These are phyloP conservation scores for Colletotrichum sp. DNA, from an alignment of 2,329 filamentous ascomycete genomes.

Conservation along the genomic window DNA sequence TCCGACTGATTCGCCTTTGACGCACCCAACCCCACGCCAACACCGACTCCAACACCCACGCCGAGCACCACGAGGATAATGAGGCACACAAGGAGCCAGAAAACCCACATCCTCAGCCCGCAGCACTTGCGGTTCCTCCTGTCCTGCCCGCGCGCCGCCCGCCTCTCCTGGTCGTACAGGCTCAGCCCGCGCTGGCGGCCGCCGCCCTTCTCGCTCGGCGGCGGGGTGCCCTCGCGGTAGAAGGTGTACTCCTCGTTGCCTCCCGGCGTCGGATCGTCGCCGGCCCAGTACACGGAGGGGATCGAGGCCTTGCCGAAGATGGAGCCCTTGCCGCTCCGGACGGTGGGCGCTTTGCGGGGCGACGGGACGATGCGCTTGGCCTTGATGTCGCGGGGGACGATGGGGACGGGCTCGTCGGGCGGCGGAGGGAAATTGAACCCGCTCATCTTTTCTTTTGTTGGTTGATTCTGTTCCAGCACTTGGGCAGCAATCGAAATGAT, in stretches of 20 bases:
- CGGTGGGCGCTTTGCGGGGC: constrained; percentile 15
- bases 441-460: not conserved
- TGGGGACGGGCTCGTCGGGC: constrained; percentile 12
- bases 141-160: constrained; percentile 5
- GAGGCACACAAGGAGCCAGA: constrained; percentile 39
- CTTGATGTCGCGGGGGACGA: constrained; percentile 4
- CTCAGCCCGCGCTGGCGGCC: constrained; percentile 3
- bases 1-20: not conserved
- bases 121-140: constrained; percentile 24
- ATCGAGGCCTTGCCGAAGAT: constrained; percentile 17
- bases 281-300: constrained; percentile 18
- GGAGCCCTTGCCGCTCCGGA: constrained; percentile 17
- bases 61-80: constrained; percentile 37
- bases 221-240: constrained; percentile 43
- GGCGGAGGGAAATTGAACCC: constrained; percentile 1
- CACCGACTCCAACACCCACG: constrained; percentile 44
- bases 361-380: constrained; percentile 9
- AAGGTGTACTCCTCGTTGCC: constrained; percentile 36
- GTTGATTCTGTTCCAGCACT: not conserved
- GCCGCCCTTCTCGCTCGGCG: constrained; percentile 25
- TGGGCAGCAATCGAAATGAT: not conserved
- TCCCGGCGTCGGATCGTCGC: constrained; percentile 11
- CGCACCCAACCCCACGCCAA: constrained; percentile 35
- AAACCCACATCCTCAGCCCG: constrained; percentile 33
- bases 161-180: constrained; percentile 14